Conservation (phyloP, 179 eudicot genomes). For the Silene noctiflora region DNA sequence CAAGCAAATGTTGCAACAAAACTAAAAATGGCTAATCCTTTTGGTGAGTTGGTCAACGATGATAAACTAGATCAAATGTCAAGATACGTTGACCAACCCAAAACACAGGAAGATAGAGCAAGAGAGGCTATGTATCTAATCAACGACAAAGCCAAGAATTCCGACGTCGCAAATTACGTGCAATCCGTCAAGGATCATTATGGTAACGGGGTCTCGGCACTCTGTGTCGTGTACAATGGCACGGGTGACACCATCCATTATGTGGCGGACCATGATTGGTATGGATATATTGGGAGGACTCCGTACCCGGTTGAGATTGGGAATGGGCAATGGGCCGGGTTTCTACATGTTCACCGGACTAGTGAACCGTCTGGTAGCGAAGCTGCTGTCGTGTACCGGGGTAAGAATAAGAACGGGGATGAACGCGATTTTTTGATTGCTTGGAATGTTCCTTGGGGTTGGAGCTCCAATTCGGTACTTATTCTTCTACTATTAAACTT, state of each 20-base stretch:
- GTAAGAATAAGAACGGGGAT: background rate
- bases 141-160: background rate
- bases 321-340: conserved; percentile 17
- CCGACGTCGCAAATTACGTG: background rate
- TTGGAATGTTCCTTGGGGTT: too few relatives aligned
- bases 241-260: conserved; percentile 9
- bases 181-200: background rate
- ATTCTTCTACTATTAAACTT: too few relatives aligned
- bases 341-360: conserved; percentile 12
- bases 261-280: background rate
- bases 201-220: background rate
- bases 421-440: background rate
- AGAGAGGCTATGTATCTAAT: too few relatives aligned
- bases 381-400: background rate
- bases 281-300: background rate
- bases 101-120: too few relatives aligned
- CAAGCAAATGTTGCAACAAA: background rate
- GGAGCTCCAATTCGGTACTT: too few relatives aligned
- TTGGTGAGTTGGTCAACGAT: conserved; percentile 8
- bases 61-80: background rate
- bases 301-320: conserved; percentile 17
- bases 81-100: background rate
- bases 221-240: conserved; percentile 16
- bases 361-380: background rate
- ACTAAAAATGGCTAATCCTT: conserved; percentile 10